phyloP scores from a whole-genome alignment of 371 early-diverging fungal species.

The Synchytrium microbalum region DNA sequence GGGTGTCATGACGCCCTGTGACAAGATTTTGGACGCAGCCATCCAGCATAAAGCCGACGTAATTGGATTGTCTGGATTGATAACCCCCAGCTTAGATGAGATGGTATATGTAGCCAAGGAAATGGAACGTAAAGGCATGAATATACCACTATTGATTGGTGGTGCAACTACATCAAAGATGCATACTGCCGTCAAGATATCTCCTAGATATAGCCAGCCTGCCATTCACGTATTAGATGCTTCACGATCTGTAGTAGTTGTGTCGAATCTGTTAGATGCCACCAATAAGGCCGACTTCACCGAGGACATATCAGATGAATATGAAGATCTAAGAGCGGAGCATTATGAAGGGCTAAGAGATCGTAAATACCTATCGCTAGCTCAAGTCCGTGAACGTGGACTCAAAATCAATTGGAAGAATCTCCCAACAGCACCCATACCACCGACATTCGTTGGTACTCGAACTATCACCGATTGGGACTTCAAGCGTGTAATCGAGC shows the following conservation, averaged over 20 bases:
- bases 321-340: slow-evolving; percentile 85
- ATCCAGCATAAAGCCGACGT: slow-evolving; percentile 81
- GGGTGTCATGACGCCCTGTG: slow-evolving; percentile 90
- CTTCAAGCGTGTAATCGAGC: slow-evolving; percentile 56
- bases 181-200: slow-evolving; percentile 92
- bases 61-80: slow-evolving; percentile 84
- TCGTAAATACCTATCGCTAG: slow-evolving; percentile 58
- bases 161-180: slow-evolving; percentile 93
- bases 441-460: slow-evolving; percentile 72
- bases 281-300: slow-evolving; percentile 69
- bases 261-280: slow-evolving; percentile 71
- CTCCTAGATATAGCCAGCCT: slow-evolving; percentile 53
- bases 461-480: slow-evolving; percentile 31
- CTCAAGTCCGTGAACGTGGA: slow-evolving; percentile 55
- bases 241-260: slow-evolving; percentile 43
- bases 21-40: slow-evolving; percentile 78
- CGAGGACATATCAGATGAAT: slow-evolving; percentile 82
- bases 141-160: slow-evolving; percentile 82
- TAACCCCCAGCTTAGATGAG: slow-evolving; percentile 90
- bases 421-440: slow-evolving; percentile 46
- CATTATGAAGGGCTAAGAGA: slow-evolving; percentile 87
- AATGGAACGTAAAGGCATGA: slow-evolving; percentile 77
- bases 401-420: slow-evolving; percentile 60
- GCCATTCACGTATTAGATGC: slow-evolving; percentile 42
- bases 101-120: slow-evolving; percentile 91